Evolutionary conservation across 2,329 filamentous ascomycete species (phyloP).

Genomic region (Ophiostoma triangulosporum): DNA sequence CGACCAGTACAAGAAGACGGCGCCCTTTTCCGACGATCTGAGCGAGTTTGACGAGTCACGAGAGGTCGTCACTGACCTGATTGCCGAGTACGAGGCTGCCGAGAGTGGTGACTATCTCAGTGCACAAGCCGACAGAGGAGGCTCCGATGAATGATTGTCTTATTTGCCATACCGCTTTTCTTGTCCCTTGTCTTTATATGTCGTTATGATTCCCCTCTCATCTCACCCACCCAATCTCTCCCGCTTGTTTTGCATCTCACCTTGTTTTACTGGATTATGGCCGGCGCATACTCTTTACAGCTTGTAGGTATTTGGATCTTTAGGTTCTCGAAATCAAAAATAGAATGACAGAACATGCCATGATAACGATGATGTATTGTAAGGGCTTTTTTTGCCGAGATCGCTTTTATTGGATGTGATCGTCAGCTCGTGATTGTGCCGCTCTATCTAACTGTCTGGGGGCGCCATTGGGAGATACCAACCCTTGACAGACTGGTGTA

Average conservation of each 20-base stretch:
- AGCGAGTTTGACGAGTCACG: constrained; percentile 91
- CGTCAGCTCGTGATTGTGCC: too few relatives aligned
- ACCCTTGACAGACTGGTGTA: background rate
- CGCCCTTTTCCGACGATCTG: constrained; percentile 81
- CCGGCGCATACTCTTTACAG: background rate
- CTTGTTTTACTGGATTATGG: constrained; percentile 1
- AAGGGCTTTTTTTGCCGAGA: too few relatives aligned
- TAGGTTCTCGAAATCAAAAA: background rate
- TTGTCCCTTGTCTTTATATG: background rate
- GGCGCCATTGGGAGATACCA: too few relatives aligned
- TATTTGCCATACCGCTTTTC: too few relatives aligned
- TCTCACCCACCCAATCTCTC: background rate
- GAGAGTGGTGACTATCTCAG: constrained; percentile 84
- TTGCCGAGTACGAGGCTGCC: constrained; percentile 90
- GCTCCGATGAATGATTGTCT: constrained; percentile 13
- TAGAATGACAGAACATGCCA: background rate
- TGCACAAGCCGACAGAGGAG: constrained; percentile 40
- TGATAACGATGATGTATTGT: background rate
- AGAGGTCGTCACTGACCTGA: constrained; percentile 80
- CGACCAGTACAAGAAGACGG: constrained; percentile 90
- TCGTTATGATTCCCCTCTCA: constrained; percentile 6
- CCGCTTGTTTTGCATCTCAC: background rate
- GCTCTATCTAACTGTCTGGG: too few relatives aligned
- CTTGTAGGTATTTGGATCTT: background rate
- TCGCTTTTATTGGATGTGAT: too few relatives aligned